Evolutionary conservation across 169 alveolate genomes (phyloP), one percentile per base, ranked within the genome.

Genomic region (Prorocentrum cordatum): DNA sequence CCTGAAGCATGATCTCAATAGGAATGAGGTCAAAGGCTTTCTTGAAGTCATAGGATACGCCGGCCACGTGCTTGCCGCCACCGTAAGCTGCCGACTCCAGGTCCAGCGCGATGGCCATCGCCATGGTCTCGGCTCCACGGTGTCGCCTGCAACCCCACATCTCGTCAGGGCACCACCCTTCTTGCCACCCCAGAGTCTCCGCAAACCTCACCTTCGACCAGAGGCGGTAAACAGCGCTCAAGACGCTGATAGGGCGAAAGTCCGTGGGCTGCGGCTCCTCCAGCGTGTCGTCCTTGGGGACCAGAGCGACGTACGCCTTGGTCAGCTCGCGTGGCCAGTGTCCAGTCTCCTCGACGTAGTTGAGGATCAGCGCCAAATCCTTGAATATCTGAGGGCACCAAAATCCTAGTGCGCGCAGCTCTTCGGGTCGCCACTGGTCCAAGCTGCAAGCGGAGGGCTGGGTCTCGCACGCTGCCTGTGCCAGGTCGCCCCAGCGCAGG

Each of bases 1-100:
- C 10, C 3, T 24, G 20, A 14, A 61, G 38, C 36, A 27, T 27
- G 26, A 61, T 27, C 16, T 61, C 22, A 14, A 33, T 26, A 3
- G 80, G 80, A 22, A 68, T 27, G 10, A 68, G 62, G 61, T 68
- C 80, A 47, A 68, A 68, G 38, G 39, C 33, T 27, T 64, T 68
- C n/a, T 3, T 4, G 5, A 68, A 68, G 38, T 68, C 80, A 68
- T 33, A 18, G 5, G 58, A 38, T 3, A 68, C 1, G 2, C 80
- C 61, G 6, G 62, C 80, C 35, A 61, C 71, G 71, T 29, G 20
- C 12, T 9, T 10, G 20, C 16, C 16, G 2, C 38, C 38, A 2
- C 16, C 18, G 27, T 61, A 61, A 14, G 29, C n/a, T 2, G 29
- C 22, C 7, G 29, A 22, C 7, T n/a, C 31, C 1, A 61, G 4